Conservation (phyloP, 805 yeast genomes). For the Pichia cephalocereana region DNA sequence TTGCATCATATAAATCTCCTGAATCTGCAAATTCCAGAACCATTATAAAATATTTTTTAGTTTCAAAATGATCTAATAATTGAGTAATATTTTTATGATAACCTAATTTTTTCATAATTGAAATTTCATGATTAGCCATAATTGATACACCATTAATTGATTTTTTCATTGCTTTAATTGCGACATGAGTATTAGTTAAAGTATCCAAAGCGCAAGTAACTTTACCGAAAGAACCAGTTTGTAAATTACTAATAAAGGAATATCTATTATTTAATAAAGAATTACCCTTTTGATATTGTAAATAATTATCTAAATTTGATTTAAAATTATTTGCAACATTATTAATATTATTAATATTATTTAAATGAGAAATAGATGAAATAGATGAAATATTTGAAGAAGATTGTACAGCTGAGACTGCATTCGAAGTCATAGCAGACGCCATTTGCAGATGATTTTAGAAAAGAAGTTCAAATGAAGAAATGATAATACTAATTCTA, state of each 20-base stretch:
- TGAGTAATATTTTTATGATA: conserved; percentile 48
- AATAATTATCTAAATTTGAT: conserved; percentile 30
- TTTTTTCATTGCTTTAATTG: conserved; percentile 46
- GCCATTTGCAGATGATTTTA: not conserved
- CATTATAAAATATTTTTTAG: conserved; percentile 40
- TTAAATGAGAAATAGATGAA: not conserved
- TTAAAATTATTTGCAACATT: conserved; percentile 12
- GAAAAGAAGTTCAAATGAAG: not conserved
- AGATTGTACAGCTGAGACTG: not conserved
- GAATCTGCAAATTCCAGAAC: conserved; percentile 58
- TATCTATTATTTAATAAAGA: conserved; percentile 31
- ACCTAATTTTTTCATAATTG: conserved; percentile 33
- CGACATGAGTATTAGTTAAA: conserved; percentile 29
- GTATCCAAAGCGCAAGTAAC: conserved; percentile 45
- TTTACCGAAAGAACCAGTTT: conserved; percentile 53
- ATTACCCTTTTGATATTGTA: conserved; percentile 31
- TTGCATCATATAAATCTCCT: conserved; percentile 61
- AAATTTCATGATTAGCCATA: conserved; percentile 49
- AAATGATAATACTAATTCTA: too few relatives aligned
- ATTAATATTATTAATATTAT: conserved; percentile 1
- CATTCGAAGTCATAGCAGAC: not conserved
- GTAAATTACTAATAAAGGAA: conserved; percentile 35
- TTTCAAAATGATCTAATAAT: conserved; percentile 48
- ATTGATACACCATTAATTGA: conserved; percentile 31
- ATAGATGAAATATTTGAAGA: too few relatives aligned